phyloP scores from a whole-genome alignment of 1,284 basidiomycete species.

The Sanghuangporus weigelae region DNA sequence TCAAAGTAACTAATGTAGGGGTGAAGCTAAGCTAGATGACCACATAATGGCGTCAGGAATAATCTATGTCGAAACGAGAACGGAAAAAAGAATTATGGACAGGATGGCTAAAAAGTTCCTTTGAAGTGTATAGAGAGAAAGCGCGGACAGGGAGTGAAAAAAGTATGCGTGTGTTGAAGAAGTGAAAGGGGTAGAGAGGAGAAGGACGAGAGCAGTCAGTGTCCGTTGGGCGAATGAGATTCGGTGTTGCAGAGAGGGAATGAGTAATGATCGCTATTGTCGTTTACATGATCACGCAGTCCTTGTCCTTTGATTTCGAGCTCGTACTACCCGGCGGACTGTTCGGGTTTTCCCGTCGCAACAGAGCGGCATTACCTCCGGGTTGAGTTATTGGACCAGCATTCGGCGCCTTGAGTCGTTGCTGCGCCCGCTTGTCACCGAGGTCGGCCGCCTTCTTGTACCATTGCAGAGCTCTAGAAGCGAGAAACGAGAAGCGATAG shows the following conservation, averaged over 20 bases:
- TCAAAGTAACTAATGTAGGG: not conserved
- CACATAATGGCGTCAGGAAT: not conserved
- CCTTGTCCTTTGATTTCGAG: conserved; percentile 56
- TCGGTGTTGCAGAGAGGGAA: not conserved
- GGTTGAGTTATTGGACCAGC: conserved; percentile 35
- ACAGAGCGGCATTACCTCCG: conserved; percentile 19
- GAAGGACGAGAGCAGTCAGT: not conserved
- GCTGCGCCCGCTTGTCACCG: conserved; percentile 90
- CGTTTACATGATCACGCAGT: conserved; percentile 79
- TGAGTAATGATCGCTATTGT: not conserved
- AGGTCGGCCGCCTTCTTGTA: conserved; percentile 91
- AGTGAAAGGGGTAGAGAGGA: not conserved
- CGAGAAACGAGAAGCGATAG: not conserved
- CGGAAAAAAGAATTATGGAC: not conserved
- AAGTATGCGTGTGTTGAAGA: not conserved
- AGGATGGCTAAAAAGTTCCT: not conserved
- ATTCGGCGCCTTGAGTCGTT: conserved; percentile 72
- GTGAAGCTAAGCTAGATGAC: not conserved
- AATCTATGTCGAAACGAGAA: not conserved
- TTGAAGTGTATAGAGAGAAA: not conserved
- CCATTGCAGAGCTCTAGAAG: conserved; percentile 64
- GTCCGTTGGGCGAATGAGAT: not conserved
- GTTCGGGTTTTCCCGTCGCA: conserved; percentile 27
- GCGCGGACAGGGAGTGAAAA: not conserved
- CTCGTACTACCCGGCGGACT: conserved; percentile 41